Conservation (phyloP, 371 early-diverging fungal genomes). For the Fennellomyces sp. region DNA sequence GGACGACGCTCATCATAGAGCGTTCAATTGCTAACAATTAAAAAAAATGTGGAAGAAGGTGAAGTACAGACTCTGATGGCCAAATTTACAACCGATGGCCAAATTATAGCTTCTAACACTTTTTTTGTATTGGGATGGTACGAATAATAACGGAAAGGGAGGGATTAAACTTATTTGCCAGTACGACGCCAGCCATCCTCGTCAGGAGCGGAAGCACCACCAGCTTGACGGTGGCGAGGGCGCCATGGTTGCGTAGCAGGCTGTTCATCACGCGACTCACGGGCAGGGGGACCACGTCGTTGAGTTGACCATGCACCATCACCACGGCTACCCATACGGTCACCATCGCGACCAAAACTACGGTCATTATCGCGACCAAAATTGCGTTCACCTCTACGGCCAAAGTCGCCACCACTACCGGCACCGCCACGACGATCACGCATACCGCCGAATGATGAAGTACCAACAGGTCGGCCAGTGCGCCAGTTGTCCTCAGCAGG, state of each 20-base stretch:
- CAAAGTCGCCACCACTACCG: background rate
- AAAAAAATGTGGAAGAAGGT: too few species aligned
- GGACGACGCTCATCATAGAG: too few species aligned
- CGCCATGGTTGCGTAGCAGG: background rate
- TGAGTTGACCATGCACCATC: constrained; percentile 4
- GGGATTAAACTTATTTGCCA: background rate
- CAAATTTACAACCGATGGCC: too few species aligned
- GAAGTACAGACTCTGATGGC: too few species aligned
- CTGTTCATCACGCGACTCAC: background rate
- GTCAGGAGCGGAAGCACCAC: background rate
- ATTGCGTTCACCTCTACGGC: constrained; percentile 1
- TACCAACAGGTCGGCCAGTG: constrained; percentile 4
- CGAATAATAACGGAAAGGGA: background rate
- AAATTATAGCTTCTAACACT: too few species aligned
- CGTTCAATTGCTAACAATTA: too few species aligned
- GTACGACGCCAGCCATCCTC: background rate
- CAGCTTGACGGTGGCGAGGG: background rate
- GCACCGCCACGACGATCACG: constrained; percentile 5
- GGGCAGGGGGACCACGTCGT: constrained; percentile 6
- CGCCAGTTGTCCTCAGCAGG: constrained; percentile 15
- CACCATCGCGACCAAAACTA: background rate
- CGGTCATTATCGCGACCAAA: constrained; percentile 1
- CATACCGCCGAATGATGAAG: background rate
- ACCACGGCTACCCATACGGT: too few species aligned
- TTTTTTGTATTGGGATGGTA: background rate